Evolutionary conservation across 331 rosid genomes (phyloP), one percentile per base, ranked within the genome.

Genomic region (Malus hybrid): DNA sequence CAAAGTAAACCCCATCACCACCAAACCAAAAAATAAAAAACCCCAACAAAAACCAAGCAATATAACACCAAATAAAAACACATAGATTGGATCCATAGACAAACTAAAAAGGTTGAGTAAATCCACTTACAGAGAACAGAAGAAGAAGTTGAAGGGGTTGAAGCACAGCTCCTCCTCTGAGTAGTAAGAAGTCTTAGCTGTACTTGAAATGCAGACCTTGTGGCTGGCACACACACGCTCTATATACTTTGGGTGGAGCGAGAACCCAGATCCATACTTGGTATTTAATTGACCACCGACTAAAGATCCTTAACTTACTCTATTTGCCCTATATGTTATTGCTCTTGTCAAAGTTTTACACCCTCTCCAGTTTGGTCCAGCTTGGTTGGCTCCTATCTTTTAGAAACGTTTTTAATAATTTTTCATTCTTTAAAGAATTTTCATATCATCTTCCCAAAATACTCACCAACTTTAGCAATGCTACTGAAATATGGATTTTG

Each of bases 71-170:
- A 39, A 2, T 55, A 72, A 10, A 14, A 66, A 56, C 42, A 67
- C 19, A 46, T 67, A 6, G 73, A 72, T 72, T 15, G 15, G 73
- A 72, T 65, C 54, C 73, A 52, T 3, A n/a, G 56, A n/a, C 65
- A 24, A 3, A 18, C 69, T 63, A 31, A 64, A 46, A 59, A 27
- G 70, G 44, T 5, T 16, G 46, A 44, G 61, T 7, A 62, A 62
- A 64, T 65, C 56, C 19, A 24, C 82, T 73, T 73, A 73, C 82
- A 71, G n/a, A 33, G 29, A 50, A 79, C 12, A 36, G 68, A 79
- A 57, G 78, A 76, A 65, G 48, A 36, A 24, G 59, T 4, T 19
- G 63, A 29, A 10, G 77, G 50, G 67, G 31, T 42, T 55, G 28
- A 28, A 52, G 34, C 65, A 65, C 48, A 69, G 60, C 27, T 59